Conservation (phyloP, 768 basidiomycete species). For the Tylopilus sp. region DNA sequence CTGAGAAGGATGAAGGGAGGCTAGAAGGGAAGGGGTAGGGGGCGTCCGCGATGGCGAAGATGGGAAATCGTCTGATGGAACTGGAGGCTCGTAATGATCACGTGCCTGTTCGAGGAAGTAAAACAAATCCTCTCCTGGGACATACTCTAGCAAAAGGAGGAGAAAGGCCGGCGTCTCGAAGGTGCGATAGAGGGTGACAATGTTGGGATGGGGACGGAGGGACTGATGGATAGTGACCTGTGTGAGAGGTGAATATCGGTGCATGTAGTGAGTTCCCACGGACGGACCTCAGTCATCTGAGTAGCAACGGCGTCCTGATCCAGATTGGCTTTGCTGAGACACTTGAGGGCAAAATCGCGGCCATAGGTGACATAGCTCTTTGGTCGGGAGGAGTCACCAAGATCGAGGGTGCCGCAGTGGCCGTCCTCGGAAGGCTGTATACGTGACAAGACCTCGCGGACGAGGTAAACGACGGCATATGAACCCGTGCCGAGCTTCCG, state of each 20-base stretch:
- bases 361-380: constrained; percentile 53
- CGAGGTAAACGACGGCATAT: constrained; percentile 93
- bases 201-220: constrained; percentile 84
- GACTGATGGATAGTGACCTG: constrained; percentile 95
- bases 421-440: constrained; percentile 47
- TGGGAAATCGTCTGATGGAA: constrained; percentile 11
- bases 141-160: constrained; percentile 90
- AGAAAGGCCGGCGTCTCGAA: constrained; percentile 90
- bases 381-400: constrained; percentile 39
- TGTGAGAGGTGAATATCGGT: constrained; percentile 6
- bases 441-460: constrained; percentile 60
- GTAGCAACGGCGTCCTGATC: constrained; percentile 82
- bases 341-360: constrained; percentile 91
- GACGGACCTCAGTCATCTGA: constrained; percentile 83
- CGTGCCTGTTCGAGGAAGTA: constrained; percentile 97
- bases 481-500: constrained; percentile 83
- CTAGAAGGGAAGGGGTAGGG: constrained; percentile 90
- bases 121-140: constrained; percentile 95
- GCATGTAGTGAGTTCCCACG: constrained; percentile 6
- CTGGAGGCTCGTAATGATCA: constrained; percentile 69
- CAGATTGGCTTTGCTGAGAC: constrained; percentile 91
- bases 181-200: constrained; percentile 92
- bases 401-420: constrained; percentile 52
- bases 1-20: constrained; percentile 73
- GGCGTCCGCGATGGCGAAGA: constrained; percentile 62